Percentiles rank a stretch among this genome's conserved stretches.
These are phyloP conservation scores for Phanerochaete sordida DNA, from an alignment of 768 basidiomycete species.

Conservation along the genomic window DNA sequence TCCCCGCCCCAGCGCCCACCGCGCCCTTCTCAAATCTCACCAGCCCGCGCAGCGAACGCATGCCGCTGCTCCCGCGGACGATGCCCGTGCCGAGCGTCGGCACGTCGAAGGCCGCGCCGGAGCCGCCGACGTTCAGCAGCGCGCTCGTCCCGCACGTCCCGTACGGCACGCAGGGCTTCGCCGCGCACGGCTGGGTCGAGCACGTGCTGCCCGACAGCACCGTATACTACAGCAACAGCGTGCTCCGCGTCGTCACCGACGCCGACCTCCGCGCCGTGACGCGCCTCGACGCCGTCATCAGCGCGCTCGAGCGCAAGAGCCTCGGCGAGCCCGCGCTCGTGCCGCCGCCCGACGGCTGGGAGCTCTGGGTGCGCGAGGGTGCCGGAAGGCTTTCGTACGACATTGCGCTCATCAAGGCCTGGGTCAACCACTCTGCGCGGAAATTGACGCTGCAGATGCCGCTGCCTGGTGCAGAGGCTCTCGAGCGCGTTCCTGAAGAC, in stretches of 20 bases:
- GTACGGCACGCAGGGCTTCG: constrained; percentile 18
- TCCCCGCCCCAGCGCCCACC: background rate
- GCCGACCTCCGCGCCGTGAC: constrained; percentile 55
- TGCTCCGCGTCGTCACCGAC: constrained; percentile 63
- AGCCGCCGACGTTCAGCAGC: background rate
- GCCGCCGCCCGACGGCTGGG: constrained; percentile 39
- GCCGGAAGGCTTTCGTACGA: constrained; percentile 28
- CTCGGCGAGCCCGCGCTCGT: constrained; percentile 28
- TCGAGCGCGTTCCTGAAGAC: constrained; percentile 27
- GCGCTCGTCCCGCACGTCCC: constrained; percentile 18
- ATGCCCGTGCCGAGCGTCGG: constrained; percentile 27
- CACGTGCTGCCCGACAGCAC: constrained; percentile 71
- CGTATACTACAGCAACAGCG: constrained; percentile 68
- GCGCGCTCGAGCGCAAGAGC: constrained; percentile 36
- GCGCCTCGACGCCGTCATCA: constrained; percentile 45
- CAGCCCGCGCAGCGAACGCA: constrained; percentile 42
- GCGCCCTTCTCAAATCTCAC: background rate
- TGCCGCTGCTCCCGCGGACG: constrained; percentile 41
- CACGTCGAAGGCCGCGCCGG: constrained; percentile 2
- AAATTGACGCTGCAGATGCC: constrained; percentile 47
- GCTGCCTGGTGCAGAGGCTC: constrained; percentile 20
- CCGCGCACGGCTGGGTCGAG: constrained; percentile 70
- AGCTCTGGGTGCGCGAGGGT: constrained; percentile 58
- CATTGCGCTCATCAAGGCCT: constrained; percentile 42
- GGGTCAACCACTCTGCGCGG: constrained; percentile 65